Conservation (phyloP, 768 basidiomycete genomes). For the Psilocybe sp. region DNA sequence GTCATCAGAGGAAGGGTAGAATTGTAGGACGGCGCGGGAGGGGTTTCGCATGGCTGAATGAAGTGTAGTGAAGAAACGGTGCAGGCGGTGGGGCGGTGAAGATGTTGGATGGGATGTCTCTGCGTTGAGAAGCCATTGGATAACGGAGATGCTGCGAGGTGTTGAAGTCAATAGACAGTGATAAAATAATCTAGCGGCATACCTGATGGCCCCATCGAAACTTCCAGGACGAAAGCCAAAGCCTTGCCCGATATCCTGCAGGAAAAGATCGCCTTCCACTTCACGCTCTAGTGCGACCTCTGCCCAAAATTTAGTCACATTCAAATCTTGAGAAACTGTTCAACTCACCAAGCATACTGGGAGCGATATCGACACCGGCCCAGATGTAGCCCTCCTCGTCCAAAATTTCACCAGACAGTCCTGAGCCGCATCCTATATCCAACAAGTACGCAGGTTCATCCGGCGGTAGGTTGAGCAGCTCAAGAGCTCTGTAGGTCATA, state of each 20-base stretch:
- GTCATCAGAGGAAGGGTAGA: conserved; percentile 96
- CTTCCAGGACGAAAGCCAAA: conserved; percentile 95
- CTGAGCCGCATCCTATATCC: conserved; percentile 98
- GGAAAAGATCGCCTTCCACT: conserved; percentile 92
- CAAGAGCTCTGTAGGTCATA: conserved; percentile 95
- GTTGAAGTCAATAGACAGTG: neutral
- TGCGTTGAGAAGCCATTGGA: conserved; percentile 98
- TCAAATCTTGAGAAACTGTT: neutral
- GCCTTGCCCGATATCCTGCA: conserved; percentile 98
- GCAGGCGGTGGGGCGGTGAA: conserved; percentile 82
- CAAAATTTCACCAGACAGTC: conserved; percentile 92
- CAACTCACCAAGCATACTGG: conserved; percentile 89
- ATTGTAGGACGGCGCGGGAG: conserved; percentile 85
- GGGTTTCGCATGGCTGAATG: conserved; percentile 85
- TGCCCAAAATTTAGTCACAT: conserved; percentile 23
- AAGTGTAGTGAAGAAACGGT: conserved; percentile 89
- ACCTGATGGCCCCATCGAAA: conserved; percentile 98
- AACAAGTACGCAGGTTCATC: conserved; percentile 82
- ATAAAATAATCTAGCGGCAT: conserved; percentile 10
- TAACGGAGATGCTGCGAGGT: conserved; percentile 81
- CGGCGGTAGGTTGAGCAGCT: conserved; percentile 79
- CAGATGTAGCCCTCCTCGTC: conserved; percentile 93
- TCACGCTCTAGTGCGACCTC: conserved; percentile 96
- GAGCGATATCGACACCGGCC: conserved; percentile 92
- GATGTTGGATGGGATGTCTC: conserved; percentile 89